Base-by-base conservation (phyloP, 768 basidiomycete species). In the Lactifluus volemus region DNA sequence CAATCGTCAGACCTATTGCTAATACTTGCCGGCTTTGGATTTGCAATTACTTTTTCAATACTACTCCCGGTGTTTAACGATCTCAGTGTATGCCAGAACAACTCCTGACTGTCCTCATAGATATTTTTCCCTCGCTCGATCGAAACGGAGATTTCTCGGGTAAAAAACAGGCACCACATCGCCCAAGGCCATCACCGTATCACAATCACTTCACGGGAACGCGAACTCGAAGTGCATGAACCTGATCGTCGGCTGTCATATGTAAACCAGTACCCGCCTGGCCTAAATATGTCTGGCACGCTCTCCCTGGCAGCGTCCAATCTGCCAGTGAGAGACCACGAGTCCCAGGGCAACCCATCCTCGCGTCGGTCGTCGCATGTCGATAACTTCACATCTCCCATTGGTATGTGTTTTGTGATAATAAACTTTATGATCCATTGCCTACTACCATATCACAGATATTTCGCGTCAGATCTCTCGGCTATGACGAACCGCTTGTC, bases 111-210 rank as follows among this genome's bases (percentile, higher is more conserved):
- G 42, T 67, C 71, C 65, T n/a, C 49, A 34, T 63, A 89, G 88
- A 87, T 91, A 39, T 92, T 92, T 78, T 92, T 91, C 75, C 89
- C 89, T 55, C 86, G 89, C 44, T 87, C 85, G 5, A 78, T 86
- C 48, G 79, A 86, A 71, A 74, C 78, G 19, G 87, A 88, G 71
- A 84, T 86, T 25, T 75, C 79, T 30, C 49, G 58, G 44, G 8
- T 50, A 6, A 15, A 7, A 3, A 72, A 74, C 4, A 77, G 73
- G 29, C 83, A 11, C 12, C 11, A 12, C 38, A 42, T 17, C 21
- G 0, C 8, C 39, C 19, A 17, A 48, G 10, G 5, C 9, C 47
- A 29, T 25, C 36, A 41, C 25, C 36, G 29, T 12, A 14, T 52
- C 21, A 42, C 21, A 25, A 17, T 29, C 44, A 38, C 53, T 12